phyloP scores from a whole-genome alignment of 805 yeast species.

The Jamesozyma rosinii region DNA sequence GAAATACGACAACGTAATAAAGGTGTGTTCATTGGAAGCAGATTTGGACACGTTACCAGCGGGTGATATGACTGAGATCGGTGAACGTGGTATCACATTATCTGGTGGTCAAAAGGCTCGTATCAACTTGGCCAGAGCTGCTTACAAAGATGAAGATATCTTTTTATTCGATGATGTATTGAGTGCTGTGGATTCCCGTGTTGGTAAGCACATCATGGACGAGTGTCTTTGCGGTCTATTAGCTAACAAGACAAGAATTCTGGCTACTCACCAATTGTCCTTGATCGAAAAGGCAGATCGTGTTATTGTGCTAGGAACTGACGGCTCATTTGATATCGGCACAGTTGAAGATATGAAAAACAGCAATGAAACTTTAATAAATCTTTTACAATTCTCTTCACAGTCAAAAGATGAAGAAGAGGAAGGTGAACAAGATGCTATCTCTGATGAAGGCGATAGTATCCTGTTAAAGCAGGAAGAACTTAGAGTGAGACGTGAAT shows the following conservation, averaged over 20 bases:
- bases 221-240: conserved; percentile 56
- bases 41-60: conserved; percentile 62
- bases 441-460: conserved; percentile 10
- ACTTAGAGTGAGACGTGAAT: conserved; percentile 5
- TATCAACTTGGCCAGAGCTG: conserved; percentile 69
- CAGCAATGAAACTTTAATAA: conserved; percentile 39
- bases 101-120: conserved; percentile 91
- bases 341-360: conserved; percentile 42
- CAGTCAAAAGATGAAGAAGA: conserved; percentile 25
- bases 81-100: conserved; percentile 75
- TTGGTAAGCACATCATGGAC: conserved; percentile 69
- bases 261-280: conserved; percentile 80
- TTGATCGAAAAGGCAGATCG: conserved; percentile 62
- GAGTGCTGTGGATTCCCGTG: conserved; percentile 81
- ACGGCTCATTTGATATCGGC: conserved; percentile 59
- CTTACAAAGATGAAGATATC: conserved; percentile 59
- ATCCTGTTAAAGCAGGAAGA: conserved; percentile 3
- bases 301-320: conserved; percentile 51
- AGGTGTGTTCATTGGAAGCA: conserved; percentile 56
- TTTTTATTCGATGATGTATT: conserved; percentile 69
- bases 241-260: conserved; percentile 50
- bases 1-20: conserved; percentile 45
- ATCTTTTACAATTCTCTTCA: conserved; percentile 41
- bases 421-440: conserved; percentile 22
- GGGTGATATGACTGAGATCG: conserved; percentile 72